These are phyloP conservation scores for Claviceps purpurea DNA, from an alignment of 2,329 filamentous ascomycete species.

Conservation along the genomic window DNA sequence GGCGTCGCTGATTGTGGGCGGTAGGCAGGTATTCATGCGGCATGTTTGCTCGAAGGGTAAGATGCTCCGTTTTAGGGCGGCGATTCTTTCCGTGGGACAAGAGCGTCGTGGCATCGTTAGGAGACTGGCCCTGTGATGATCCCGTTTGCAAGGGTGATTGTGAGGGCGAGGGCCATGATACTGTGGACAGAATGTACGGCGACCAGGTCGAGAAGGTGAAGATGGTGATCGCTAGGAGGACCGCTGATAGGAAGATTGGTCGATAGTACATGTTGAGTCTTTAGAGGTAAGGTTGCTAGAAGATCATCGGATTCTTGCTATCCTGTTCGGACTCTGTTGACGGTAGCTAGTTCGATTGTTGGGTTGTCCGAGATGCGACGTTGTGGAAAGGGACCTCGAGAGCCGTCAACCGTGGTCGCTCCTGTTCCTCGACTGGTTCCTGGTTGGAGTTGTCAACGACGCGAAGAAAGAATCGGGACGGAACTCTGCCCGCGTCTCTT, in stretches of 20 bases:
- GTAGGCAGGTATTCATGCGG: conserved; percentile 20
- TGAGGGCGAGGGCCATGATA: neutral
- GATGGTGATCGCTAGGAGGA: neutral
- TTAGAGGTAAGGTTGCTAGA: no score
- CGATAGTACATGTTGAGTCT: neutral
- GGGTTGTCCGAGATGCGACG: no score
- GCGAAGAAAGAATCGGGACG: no score
- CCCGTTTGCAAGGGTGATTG: neutral
- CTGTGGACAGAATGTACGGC: neutral
- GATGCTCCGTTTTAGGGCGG: conserved; percentile 10
- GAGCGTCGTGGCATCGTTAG: neutral
- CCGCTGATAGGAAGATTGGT: neutral
- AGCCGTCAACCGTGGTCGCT: no score
- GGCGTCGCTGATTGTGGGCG: conserved; percentile 33
- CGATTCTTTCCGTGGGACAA: neutral
- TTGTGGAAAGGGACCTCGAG: no score
- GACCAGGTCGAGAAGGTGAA: neutral
- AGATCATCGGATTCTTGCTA: no score
- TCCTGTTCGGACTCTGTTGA: no score
- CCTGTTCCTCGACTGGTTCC: no score
- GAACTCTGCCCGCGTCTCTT: no score
- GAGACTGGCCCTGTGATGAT: neutral
- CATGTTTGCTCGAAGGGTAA: conserved; percentile 18
- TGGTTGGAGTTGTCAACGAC: no score
- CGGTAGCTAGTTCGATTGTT: no score